These are phyloP conservation scores for Neonothopanus nambi DNA, from an alignment of 1,284 basidiomycete species.

Conservation along the genomic window DNA sequence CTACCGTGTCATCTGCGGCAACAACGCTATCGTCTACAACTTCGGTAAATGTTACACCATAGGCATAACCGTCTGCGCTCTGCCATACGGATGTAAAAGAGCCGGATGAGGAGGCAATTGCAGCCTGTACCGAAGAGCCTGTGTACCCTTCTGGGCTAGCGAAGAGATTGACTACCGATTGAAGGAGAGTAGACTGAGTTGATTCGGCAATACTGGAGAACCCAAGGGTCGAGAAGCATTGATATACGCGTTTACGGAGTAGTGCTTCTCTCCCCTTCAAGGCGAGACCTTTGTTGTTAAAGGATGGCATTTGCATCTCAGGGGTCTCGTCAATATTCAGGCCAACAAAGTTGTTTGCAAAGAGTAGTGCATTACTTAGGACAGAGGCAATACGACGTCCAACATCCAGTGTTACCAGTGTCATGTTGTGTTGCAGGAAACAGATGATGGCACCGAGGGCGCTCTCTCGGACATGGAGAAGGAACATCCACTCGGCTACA, in stretches of 20 bases:
- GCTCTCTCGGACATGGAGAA: constrained; percentile 89
- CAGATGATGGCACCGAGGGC: constrained; percentile 87
- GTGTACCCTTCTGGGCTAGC: constrained; percentile 80
- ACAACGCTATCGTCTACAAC: constrained; percentile 42
- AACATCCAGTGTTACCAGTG: constrained; percentile 88
- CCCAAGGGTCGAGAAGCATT: constrained; percentile 87
- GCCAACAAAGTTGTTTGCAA: constrained; percentile 72
- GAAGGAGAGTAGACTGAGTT: constrained; percentile 80
- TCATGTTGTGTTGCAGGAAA: constrained; percentile 83
- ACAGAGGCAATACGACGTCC: constrained; percentile 85
- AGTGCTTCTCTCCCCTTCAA: constrained; percentile 83
- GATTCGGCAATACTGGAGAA: constrained; percentile 79
- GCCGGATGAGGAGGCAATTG: constrained; percentile 87
- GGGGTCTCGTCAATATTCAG: constrained; percentile 51
- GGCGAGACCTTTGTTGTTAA: constrained; percentile 52
- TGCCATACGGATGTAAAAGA: constrained; percentile 88
- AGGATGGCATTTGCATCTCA: constrained; percentile 35
- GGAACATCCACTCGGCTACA: constrained; percentile 86
- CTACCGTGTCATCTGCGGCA: constrained; percentile 3
- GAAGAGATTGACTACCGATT: constrained; percentile 83
- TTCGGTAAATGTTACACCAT: constrained; percentile 83
- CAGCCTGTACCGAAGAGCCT: constrained; percentile 88
- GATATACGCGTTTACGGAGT: constrained; percentile 82
- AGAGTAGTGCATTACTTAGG: constrained; percentile 88
- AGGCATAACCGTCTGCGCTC: constrained; percentile 86